Base-by-base conservation (phyloP, 202 grass and related monocot species). In the Elaeis oleifera region DNA sequence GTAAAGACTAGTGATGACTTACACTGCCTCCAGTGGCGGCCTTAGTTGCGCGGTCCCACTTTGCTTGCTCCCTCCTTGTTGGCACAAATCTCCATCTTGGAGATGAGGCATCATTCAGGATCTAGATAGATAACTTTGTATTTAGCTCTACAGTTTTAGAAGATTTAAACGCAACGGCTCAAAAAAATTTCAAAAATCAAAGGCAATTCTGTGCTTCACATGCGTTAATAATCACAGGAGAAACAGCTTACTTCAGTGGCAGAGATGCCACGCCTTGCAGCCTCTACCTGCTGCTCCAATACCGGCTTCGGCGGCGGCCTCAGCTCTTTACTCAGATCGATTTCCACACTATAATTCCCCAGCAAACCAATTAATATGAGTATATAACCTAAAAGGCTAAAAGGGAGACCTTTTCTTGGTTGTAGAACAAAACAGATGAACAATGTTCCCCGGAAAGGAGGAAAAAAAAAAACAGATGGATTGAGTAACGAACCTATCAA, bases 281-380 rank as follows among this genome's bases (percentile, higher is more conserved):
- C 84, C 74, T 89, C 66, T 5, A 92, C 88, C 83, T 97, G 94
- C 56, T 84, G 80, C 60, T 78, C 50, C 72, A 92, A 60, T 53
- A 97, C 81, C 39, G 88, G 83, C 77, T 79, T 86, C 49, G 77
- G 65, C 16, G 88, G 88, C n/a, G 64, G 79, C 74, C 60, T 71
- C 81, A 99, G 85, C 81, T 99, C 94, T 66, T 92, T 82, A 70
- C 88, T 99, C 68, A 99, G 76, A 78, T 99, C 94, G 73, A 92
- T 78, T 36, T 99, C 88, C 59, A 99, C 63, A 44, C 94, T 99
- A 65, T 51, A 82, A 78, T 44, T 54, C 28, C 5, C 22, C 51
- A 59, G 11, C 18, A 71, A 64, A 51, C 56, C 23, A 71, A 16
- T 64, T 66, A 62, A 13, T 62, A 71, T 54, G 29, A 49, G 20